Percentiles rank a stretch among this genome's conserved stretches.
Conservation (phyloP, 306 rosid genomes). For the Vachellia pachyceras region DNA sequence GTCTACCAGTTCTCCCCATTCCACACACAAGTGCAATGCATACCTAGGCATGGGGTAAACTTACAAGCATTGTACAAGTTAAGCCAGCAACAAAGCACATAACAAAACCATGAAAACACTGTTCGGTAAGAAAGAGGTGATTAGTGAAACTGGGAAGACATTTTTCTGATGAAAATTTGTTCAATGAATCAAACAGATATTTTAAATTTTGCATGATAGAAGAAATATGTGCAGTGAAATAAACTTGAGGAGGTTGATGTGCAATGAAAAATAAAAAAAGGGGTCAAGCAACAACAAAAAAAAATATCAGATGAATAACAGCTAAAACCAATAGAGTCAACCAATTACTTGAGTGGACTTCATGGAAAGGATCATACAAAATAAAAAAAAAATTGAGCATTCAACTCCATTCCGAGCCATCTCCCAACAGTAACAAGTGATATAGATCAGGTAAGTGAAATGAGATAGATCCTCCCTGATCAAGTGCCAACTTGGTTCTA, state of each 20-base stretch:
- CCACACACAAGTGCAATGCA: background rate
- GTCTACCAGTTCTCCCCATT: conserved; percentile 9
- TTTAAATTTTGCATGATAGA: conserved; percentile 2
- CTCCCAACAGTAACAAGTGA: conserved; percentile 15
- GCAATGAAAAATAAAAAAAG: background rate
- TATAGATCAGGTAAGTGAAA: background rate
- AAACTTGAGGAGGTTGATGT: conserved; percentile 24
- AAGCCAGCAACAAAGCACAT: conserved; percentile 84
- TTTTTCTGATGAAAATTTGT: conserved; percentile 15
- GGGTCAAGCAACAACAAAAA: conserved; percentile 25
- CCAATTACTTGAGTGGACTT: conserved; percentile 6
- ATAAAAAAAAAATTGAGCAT: background rate
- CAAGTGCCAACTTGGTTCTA: background rate
- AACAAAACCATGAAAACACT: conserved; percentile 87
- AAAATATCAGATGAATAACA: conserved; percentile 13
- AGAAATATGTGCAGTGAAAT: conserved; percentile 13
- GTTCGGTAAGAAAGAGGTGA: conserved; percentile 39
- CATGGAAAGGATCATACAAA: conserved; percentile 3
- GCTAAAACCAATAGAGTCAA: background rate
- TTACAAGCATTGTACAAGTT: conserved; percentile 81
- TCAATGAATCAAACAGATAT: conserved; percentile 24
- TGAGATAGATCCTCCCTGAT: background rate
- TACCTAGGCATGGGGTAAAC: conserved; percentile 26
- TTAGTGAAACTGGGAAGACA: conserved; percentile 37
- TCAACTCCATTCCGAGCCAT: background rate